Conservation (phyloP, 495 filamentous ascomycete genomes). For the Parachaetomium inaequale region DNA sequence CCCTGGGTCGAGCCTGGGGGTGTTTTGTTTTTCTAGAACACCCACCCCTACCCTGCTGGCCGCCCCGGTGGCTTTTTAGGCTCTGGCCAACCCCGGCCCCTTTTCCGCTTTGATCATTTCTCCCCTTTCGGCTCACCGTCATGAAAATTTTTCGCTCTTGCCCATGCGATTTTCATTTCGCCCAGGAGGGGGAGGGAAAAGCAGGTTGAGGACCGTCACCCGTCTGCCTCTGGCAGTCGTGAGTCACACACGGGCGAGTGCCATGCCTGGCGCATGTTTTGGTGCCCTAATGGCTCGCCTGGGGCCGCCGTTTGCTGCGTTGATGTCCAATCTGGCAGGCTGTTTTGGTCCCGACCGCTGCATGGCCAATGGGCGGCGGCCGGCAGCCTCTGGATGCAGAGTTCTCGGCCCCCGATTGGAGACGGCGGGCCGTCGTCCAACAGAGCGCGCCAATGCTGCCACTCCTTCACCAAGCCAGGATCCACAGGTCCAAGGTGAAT, state of each 20-base stretch:
- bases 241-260: conserved; percentile 35
- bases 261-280: conserved; percentile 36
- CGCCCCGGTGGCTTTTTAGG: conserved; percentile 21
- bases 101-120: conserved; percentile 29
- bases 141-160: conserved; percentile 31
- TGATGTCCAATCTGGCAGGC: conserved; percentile 47
- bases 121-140: conserved; percentile 32
- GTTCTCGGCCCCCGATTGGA: conserved; percentile 37
- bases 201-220: conserved; percentile 14
- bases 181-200: conserved; percentile 15
- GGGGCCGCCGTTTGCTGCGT: conserved; percentile 37
- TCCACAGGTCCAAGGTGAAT: conserved; percentile 22
- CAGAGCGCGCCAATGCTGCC: conserved; percentile 19
- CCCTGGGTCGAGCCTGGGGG: conserved; percentile 20
- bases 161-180: conserved; percentile 33
- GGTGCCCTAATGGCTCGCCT: conserved; percentile 36
- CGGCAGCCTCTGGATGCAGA: conserved; percentile 36
- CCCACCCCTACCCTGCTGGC: conserved; percentile 24
- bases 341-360: conserved; percentile 32
- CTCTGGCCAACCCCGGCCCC: conserved; percentile 12
- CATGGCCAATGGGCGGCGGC: conserved; percentile 38
- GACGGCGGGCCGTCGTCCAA: conserved; percentile 10
- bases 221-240: conserved; percentile 23
- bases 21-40: conserved; percentile 35
- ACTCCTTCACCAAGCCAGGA: conserved; percentile 12